Base-by-base conservation (phyloP, 371 early-diverging fungal species). In the Parasitella parasitica region DNA sequence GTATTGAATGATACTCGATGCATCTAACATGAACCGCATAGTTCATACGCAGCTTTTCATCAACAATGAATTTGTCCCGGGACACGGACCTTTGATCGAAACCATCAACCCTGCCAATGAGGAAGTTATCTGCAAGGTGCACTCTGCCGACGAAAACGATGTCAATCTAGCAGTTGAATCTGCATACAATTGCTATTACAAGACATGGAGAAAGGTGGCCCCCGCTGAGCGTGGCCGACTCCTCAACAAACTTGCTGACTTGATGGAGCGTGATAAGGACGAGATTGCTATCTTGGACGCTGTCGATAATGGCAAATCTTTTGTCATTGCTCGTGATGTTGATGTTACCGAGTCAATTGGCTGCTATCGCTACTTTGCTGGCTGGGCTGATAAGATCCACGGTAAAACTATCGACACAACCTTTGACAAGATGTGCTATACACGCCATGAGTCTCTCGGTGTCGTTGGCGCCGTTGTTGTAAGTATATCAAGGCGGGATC, bases 261-360 rank as follows among this genome's bases (percentile, higher is more conserved):
- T 87, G 15, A 80, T 95, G 48, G 91, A 92, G 62, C 71, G 81
- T 20, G 81, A 91, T 70, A 70, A 73, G 28, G 80, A 81, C n/a
- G 77, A 82, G n/a, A 64, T 95, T 34, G 94, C 95, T 28, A 78
- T 75, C 5, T 67, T 94, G 24, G 95, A 94, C 66, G 87, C 92
- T 30, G 62, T 86, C 26, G 90, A 94, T 71, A 91, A 88, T 32
- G 96, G 96, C 15, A 96, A 96, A 72, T 77, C 93, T 1, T 74
- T 89, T 43, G 50, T 53, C 5, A 76, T 83, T 48, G 84, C 88
- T 36, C 63, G 71, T 32, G 80, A 78, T 59, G 75, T 72, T 12
- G 94, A 94, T 67, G 77, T 89, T 9, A 76, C 77, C 2, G 79
- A 75, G 43, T 72, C 85, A 9, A 82, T 91, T 53, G 86, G 84